Evolutionary conservation across 2,329 filamentous ascomycete genomes (phyloP).

Genomic region (Pseudohalonectria lignicola): DNA sequence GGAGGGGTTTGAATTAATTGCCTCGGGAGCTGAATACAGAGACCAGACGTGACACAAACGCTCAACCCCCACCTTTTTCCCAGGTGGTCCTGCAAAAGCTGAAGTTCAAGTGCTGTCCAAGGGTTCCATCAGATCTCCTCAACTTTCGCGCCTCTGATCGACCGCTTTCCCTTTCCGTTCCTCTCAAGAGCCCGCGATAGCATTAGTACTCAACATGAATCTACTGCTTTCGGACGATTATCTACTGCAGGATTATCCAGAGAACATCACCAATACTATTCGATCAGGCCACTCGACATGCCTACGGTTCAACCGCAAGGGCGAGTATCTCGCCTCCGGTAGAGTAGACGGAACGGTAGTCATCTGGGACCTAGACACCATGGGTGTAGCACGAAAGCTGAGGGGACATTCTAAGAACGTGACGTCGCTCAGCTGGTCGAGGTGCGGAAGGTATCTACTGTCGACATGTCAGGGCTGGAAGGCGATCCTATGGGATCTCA

Average conservation of each 20-base stretch:
- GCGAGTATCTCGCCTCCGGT: constrained; percentile 89
- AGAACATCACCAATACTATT: constrained; percentile 78
- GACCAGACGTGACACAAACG: too few relatives aligned
- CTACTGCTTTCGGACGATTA: constrained; percentile 51
- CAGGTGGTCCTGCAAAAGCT: too few relatives aligned
- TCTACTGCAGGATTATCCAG: constrained; percentile 72
- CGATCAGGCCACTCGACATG: constrained; percentile 58
- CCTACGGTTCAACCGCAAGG: constrained; percentile 82
- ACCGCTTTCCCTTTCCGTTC: too few relatives aligned
- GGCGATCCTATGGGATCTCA: constrained; percentile 88
- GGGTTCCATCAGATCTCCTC: too few relatives aligned
- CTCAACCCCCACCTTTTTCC: too few relatives aligned
- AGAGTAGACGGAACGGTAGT: constrained; percentile 90
- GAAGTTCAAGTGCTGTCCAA: too few relatives aligned
- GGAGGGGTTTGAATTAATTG: too few relatives aligned
- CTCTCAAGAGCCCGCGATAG: too few relatives aligned
- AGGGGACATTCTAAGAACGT: constrained; percentile 89
- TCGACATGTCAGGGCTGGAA: constrained; percentile 96
- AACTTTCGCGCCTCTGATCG: too few relatives aligned
- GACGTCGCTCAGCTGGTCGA: constrained; percentile 90
- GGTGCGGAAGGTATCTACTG: constrained; percentile 80
- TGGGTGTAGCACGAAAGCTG: constrained; percentile 89
- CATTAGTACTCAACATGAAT: constrained; percentile 49
- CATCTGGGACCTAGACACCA: constrained; percentile 95
- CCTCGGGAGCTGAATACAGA: too few relatives aligned